Evolutionary conservation across 2,329 filamentous ascomycete genomes (phyloP), one percentile per base, ranked within the genome.

Genomic region (Colletotrichum sp.): DNA sequence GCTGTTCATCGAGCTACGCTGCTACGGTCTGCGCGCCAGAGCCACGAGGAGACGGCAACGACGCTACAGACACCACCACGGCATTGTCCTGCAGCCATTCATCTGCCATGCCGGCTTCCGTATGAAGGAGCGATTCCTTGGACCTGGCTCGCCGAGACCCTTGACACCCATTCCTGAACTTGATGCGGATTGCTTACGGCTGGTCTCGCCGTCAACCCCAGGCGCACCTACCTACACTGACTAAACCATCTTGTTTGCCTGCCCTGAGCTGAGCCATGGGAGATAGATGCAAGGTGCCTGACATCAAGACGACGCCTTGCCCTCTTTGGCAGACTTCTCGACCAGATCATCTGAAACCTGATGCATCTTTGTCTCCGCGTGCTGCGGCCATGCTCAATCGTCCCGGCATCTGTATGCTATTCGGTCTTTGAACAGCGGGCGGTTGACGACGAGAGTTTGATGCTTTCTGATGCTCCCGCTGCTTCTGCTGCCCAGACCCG

Each of bases 281-380:
- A 30, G 26, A 52, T 21, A 13, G 43, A 52, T 52, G n/a, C 30
- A 38, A 62, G 28, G 63, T 36, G 28, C 67, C 36, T 61, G 28
- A 18, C 62, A 67, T 34, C 32, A 56, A 32, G 24, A 66, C 52
- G 30, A 61, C 56, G 67, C 64, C 55, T 73, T 52, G 43, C 64
- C 70, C 10, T 62, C 70, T 73, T 68, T 62, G 64, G 70, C 34
- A 69, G 70, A 67, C 64, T 65, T 72, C 43, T 68, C 72, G 36
- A 63, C 48, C 68, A 62, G 38, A 64, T 30, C 72, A 71, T 71
- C 58, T 61, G 58, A 76, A 75, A 71, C 63, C 48, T 61, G 71
- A 43, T 68, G 59, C 68, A 43, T 64, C 67, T 70, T 76, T 71
- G 55, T 71, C 62, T 58, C 43, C 18, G 26, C 28, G 14, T 16